phyloP scores from a whole-genome alignment of 768 basidiomycete genomes.

The Rossbeevera mucosa region DNA sequence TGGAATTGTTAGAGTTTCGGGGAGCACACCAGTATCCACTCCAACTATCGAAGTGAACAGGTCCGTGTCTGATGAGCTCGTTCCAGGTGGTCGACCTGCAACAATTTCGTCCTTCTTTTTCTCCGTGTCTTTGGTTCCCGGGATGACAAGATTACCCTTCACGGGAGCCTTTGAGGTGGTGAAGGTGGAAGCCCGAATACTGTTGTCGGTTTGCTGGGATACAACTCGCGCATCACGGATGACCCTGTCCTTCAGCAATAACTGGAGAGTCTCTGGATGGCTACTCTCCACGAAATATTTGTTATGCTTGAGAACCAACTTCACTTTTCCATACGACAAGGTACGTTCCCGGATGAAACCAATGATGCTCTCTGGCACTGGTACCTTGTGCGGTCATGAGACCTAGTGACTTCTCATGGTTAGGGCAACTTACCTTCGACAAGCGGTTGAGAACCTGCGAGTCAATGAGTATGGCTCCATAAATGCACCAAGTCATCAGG shows the following conservation, averaged over 20 bases:
- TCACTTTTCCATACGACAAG: conserved; percentile 95
- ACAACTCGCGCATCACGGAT: conserved; percentile 83
- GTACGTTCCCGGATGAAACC: conserved; percentile 91
- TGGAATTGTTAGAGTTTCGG: not conserved
- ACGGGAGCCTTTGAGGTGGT: conserved; percentile 80
- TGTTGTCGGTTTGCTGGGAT: conserved; percentile 62
- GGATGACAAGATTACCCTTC: conserved; percentile 78
- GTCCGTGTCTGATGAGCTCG: conserved; percentile 54
- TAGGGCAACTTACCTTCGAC: conserved; percentile 50
- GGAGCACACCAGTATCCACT: conserved; percentile 70
- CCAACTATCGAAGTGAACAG: conserved; percentile 96
- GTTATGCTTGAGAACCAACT: conserved; percentile 96
- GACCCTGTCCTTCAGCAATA: conserved; percentile 77
- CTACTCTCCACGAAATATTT: conserved; percentile 95
- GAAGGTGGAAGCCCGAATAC: conserved; percentile 71
- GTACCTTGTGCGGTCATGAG: conserved; percentile 53
- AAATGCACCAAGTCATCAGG: conserved; percentile 14
- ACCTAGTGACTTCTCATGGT: conserved; percentile 1
- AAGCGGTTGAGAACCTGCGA: conserved; percentile 71
- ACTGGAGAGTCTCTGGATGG: conserved; percentile 88
- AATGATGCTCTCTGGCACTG: conserved; percentile 83
- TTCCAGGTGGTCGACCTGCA: conserved; percentile 28
- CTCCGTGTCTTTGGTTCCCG: conserved; percentile 72
- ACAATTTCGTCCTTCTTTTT: conserved; percentile 64
- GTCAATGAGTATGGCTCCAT: conserved; percentile 32